Evolutionary conservation across 768 basidiomycete species (phyloP).

Genomic region (Arthromyces matolae): DNA sequence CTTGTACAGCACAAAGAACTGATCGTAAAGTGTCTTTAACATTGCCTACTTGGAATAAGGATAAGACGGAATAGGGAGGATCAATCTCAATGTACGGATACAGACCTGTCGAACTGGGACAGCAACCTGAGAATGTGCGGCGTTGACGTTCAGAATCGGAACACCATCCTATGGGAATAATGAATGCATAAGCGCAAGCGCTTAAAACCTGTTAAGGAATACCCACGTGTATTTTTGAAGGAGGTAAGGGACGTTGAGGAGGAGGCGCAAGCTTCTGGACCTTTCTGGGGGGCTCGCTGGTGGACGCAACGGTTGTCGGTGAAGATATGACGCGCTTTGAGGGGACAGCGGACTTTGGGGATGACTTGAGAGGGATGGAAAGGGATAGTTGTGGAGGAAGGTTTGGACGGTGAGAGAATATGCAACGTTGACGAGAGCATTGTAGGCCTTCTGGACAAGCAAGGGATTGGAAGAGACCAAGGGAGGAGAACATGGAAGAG

Average conservation of each 20-base stretch:
- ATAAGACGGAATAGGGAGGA: neutral
- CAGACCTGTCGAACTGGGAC: constrained; percentile 71
- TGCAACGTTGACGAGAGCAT: constrained; percentile 53
- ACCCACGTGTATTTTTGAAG: constrained; percentile 35
- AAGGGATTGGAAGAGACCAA: constrained; percentile 53
- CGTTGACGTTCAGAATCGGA: constrained; percentile 62
- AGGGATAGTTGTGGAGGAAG: constrained; percentile 34
- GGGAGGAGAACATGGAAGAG: constrained; percentile 58
- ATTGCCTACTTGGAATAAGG: constrained; percentile 46
- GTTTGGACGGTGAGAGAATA: constrained; percentile 60
- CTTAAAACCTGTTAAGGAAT: no score
- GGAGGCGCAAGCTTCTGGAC: constrained; percentile 51
- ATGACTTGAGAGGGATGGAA: constrained; percentile 32
- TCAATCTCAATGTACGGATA: constrained; percentile 13
- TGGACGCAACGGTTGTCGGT: constrained; percentile 21
- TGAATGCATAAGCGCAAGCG: no score
- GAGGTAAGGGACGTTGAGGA: constrained; percentile 35
- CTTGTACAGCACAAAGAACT: constrained; percentile 68
- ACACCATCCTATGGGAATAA: constrained; percentile 45
- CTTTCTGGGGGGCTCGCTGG: constrained; percentile 58
- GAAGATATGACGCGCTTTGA: constrained; percentile 48
- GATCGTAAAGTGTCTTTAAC: constrained; percentile 71
- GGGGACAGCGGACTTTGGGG: constrained; percentile 28
- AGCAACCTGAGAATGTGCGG: constrained; percentile 68
- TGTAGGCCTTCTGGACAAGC: constrained; percentile 52